Percentiles rank a stretch among this genome's conserved stretches.
phyloP scores from a whole-genome alignment of 179 eudicot species.

The Camellia oleifera region DNA sequence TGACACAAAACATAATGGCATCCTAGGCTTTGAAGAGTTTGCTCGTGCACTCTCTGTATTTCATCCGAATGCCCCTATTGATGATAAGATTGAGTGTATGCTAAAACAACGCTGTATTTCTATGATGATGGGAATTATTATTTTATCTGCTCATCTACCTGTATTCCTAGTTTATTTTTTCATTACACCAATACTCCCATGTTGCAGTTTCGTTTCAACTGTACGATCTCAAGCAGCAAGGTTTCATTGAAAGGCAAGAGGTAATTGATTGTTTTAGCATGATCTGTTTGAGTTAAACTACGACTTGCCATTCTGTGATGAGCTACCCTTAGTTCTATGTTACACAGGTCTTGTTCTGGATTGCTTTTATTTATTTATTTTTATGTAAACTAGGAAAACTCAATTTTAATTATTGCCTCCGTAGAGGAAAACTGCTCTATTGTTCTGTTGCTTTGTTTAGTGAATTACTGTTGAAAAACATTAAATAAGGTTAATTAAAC shows the following conservation, averaged over 20 bases:
- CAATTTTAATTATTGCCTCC: not conserved
- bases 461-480: not conserved
- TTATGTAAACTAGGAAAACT: not conserved
- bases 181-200: not conserved
- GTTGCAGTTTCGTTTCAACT: conserved; percentile 90
- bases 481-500: not conserved
- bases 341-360: not conserved
- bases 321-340: not conserved
- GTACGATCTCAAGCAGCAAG: conserved; percentile 99
- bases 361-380: not conserved
- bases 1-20: conserved; percentile 96
- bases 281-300: not conserved
- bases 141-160: not conserved
- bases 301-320: not conserved
- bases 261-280: conserved; percentile 27
- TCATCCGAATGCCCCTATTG: conserved; percentile 93
- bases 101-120: not conserved
- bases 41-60: conserved; percentile 98
- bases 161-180: not conserved
- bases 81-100: conserved; percentile 95
- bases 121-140: not conserved
- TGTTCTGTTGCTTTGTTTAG: not conserved
- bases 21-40: conserved; percentile 91
- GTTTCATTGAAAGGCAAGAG: conserved; percentile 96
- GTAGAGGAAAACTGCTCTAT: not conserved